Percentiles rank a stretch among this genome's conserved stretches.
These are phyloP conservation scores for Haplosporangium sp. DNA, from an alignment of 371 early-diverging fungal genomes.

Conservation along the genomic window DNA sequence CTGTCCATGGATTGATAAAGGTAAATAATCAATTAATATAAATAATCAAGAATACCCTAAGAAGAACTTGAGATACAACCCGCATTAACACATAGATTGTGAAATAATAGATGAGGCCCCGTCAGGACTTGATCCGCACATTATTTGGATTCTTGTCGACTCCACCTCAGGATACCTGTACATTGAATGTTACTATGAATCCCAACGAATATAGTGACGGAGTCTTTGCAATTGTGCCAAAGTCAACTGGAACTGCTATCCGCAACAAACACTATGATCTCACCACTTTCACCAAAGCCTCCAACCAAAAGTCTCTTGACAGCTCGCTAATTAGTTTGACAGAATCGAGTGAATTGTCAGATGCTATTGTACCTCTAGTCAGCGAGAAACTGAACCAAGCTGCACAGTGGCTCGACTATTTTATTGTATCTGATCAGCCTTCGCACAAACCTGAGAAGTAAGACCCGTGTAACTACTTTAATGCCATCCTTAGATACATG, in stretches of 20 bases:
- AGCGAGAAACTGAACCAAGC: slow-evolving; percentile 37
- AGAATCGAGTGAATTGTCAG: slow-evolving; percentile 45
- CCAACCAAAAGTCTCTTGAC: slow-evolving; percentile 37
- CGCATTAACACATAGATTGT: neutral
- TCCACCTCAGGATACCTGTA: slow-evolving; percentile 32
- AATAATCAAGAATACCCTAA: neutral
- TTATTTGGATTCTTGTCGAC: slow-evolving; percentile 29
- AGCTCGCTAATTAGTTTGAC: slow-evolving; percentile 41
- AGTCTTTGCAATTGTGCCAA: slow-evolving; percentile 51
- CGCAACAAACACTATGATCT: slow-evolving; percentile 44
- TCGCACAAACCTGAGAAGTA: slow-evolving; percentile 38
- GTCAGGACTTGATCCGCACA: slow-evolving; percentile 51
- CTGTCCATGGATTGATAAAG: slow-evolving; percentile 54
- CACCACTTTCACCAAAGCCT: slow-evolving; percentile 41
- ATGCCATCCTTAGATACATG: too few species aligned
- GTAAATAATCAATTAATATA: slow-evolving; percentile 6
- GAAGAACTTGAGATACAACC: too few species aligned
- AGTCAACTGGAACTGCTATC: slow-evolving; percentile 29
- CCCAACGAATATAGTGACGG: slow-evolving; percentile 49
- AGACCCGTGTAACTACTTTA: neutral
- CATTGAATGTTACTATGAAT: slow-evolving; percentile 53
- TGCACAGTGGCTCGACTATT: slow-evolving; percentile 48
- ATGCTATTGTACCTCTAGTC: slow-evolving; percentile 47
- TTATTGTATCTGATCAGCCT: slow-evolving; percentile 54
- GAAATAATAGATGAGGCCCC: slow-evolving; percentile 37